A percentile compares a stretch with the other conserved stretches of the same genome.
Conservation (phyloP, 192 early-diverging fungal genomes). For the Podila horticola region DNA sequence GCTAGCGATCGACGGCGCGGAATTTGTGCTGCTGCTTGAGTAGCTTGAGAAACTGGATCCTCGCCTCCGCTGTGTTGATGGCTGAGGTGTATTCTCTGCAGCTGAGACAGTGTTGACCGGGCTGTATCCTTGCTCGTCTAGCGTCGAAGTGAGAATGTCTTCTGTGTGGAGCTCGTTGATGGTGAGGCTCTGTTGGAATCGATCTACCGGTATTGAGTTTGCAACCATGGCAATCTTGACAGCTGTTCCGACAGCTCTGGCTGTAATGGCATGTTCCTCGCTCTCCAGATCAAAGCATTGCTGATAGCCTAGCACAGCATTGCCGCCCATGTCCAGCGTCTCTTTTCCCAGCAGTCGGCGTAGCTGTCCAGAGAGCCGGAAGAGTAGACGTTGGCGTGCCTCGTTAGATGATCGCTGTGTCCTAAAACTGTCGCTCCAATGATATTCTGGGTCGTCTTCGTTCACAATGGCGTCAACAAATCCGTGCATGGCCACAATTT, state of each 20-base stretch:
- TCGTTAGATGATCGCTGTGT: conserved; percentile 84
- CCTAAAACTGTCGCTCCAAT: conserved; percentile 84
- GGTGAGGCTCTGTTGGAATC: conserved; percentile 15
- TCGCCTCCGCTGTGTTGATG: conserved; percentile 10
- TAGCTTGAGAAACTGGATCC: conserved; percentile 27
- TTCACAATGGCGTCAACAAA: conserved; percentile 76
- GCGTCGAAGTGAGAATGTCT: conserved; percentile 19
- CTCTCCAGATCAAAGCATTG: conserved; percentile 84
- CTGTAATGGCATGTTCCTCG: conserved; percentile 77
- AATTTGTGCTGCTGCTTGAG: conserved; percentile 37
- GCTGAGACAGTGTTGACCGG: conserved; percentile 5
- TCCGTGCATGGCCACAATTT: conserved; percentile 68
- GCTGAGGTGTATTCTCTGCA: conserved; percentile 5
- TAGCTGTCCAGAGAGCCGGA: conserved; percentile 72
- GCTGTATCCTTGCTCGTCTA: conserved; percentile 18
- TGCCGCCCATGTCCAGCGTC: conserved; percentile 77
- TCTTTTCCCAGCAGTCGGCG: conserved; percentile 80
- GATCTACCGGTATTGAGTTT: conserved; percentile 22
- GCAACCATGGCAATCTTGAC: conserved; percentile 60
- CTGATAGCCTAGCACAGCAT: conserved; percentile 77
- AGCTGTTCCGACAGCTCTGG: conserved; percentile 80
- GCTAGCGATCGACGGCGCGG: conserved; percentile 43
- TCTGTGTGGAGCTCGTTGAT: conserved; percentile 33
- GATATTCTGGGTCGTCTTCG: conserved; percentile 85
- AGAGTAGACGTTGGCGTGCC: conserved; percentile 75